A percentile compares a stretch with the other conserved stretches of the same genome.
phyloP scores from a whole-genome alignment of 2,329 filamentous ascomycete genomes.

The Colletotrichum orchidophilum region DNA sequence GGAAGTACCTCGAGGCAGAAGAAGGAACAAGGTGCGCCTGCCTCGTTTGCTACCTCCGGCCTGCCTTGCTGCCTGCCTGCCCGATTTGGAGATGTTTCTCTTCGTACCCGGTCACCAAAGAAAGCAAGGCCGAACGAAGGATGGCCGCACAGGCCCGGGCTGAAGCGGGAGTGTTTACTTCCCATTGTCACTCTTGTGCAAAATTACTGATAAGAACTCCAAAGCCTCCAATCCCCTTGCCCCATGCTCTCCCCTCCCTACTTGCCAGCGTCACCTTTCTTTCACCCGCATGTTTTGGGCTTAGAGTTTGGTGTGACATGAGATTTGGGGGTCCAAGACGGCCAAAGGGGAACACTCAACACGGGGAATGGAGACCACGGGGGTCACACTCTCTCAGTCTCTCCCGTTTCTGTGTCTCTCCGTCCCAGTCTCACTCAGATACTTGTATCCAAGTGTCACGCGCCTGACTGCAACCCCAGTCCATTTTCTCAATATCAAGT shows the following conservation, averaged over 20 bases:
- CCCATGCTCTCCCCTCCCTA: not conserved
- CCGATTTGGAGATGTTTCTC: constrained; percentile 17
- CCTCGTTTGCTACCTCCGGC: not conserved
- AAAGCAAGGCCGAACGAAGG: constrained; percentile 4
- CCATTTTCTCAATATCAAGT: too few relatives aligned
- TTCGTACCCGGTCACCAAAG: not conserved
- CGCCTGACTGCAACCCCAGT: not conserved
- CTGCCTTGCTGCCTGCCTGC: constrained; percentile 10
- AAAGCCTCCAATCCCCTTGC: constrained; percentile 1
- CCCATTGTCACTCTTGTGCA: not conserved
- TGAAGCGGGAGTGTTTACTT: not conserved
- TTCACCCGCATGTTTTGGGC: constrained; percentile 11
- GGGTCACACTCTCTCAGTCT: not conserved
- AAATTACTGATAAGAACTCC: constrained; percentile 27
- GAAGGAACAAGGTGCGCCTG: not conserved
- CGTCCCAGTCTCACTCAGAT: not conserved
- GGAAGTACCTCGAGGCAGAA: not conserved
- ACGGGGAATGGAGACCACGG: not conserved
- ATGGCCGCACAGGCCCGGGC: constrained; percentile 18
- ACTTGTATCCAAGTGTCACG: not conserved
- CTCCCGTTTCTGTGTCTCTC: not conserved
- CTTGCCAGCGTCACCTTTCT: not conserved
- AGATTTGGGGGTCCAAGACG: constrained; percentile 24
- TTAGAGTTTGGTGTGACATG: constrained; percentile 29
- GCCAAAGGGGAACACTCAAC: not conserved